Percentiles rank a stretch among this genome's conserved stretches.
Evolutionary conservation across 768 basidiomycete species (phyloP).

Genomic region (Suillus plorans): DNA sequence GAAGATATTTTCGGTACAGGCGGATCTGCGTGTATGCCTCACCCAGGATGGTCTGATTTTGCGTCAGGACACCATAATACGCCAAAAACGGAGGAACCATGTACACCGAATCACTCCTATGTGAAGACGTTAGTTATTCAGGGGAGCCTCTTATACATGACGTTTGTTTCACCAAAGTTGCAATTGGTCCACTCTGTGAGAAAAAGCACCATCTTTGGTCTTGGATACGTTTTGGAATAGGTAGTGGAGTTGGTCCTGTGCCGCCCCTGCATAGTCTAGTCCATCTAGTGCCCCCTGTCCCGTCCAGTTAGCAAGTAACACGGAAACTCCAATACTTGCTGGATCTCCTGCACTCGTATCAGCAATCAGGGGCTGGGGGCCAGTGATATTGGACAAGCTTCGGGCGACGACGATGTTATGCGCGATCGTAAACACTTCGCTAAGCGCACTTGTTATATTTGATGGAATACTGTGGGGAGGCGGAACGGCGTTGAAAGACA

Average conservation of each 20-base stretch:
- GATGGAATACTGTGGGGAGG: slow-evolving; percentile 26
- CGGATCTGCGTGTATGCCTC: slow-evolving; percentile 72
- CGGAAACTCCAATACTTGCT: slow-evolving; percentile 70
- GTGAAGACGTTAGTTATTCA: neutral
- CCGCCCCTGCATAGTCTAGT: slow-evolving; percentile 62
- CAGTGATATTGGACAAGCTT: slow-evolving; percentile 39
- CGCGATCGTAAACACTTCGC: slow-evolving; percentile 59
- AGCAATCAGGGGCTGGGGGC: slow-evolving; percentile 57
- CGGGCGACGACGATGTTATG: slow-evolving; percentile 48
- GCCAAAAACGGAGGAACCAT: slow-evolving; percentile 90
- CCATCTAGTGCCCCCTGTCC: slow-evolving; percentile 34
- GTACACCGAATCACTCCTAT: slow-evolving; percentile 76
- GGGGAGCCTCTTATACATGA: neutral
- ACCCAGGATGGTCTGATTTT: slow-evolving; percentile 55
- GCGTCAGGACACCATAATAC: slow-evolving; percentile 69
- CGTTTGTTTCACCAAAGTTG: slow-evolving; percentile 60
- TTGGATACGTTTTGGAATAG: slow-evolving; percentile 56
- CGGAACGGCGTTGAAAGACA: slow-evolving; percentile 28
- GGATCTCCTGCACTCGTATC: slow-evolving; percentile 76
- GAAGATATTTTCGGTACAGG: slow-evolving; percentile 68
- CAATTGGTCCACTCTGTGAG: slow-evolving; percentile 66
- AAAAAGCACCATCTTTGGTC: slow-evolving; percentile 77
- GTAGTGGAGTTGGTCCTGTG: slow-evolving; percentile 63
- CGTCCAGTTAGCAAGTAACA: slow-evolving; percentile 63
- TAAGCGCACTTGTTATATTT: slow-evolving; percentile 34